These are phyloP conservation scores for Botrytis porri DNA, from an alignment of 2,329 filamentous ascomycete species.

Conservation along the genomic window DNA sequence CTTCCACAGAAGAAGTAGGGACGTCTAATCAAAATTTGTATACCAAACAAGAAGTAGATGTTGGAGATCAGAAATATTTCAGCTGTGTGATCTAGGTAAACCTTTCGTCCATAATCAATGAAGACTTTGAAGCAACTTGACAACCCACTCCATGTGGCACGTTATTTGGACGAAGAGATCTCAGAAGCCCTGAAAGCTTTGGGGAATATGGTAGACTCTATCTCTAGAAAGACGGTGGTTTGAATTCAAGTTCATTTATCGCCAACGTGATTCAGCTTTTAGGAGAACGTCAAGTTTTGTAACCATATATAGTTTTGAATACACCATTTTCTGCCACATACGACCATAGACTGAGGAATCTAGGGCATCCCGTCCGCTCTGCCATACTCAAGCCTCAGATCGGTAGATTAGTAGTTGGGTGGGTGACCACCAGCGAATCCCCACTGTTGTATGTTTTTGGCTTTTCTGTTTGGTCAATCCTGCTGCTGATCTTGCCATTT, in stretches of 20 bases:
- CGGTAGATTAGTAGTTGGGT: background rate
- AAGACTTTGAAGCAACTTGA: background rate
- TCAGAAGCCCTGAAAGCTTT: background rate
- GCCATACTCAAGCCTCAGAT: background rate
- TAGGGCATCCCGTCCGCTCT: background rate
- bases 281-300: rapidly evolving
- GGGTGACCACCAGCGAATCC: background rate
- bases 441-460: background rate
- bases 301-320: background rate
- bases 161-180: background rate
- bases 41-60: too few species aligned
- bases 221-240: background rate
- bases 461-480: background rate
- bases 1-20: constrained; percentile 10
- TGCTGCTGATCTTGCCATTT: background rate
- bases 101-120: background rate
- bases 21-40: background rate
- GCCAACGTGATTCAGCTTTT: rapidly evolving
- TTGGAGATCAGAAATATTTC: background rate
- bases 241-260: background rate
- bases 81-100: background rate
- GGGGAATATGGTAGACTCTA: background rate
- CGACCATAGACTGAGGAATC: background rate
- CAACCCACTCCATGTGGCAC: background rate
- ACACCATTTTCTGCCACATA: rapidly evolving